These are phyloP conservation scores for Komagataella pseudopastoris DNA, from an alignment of 805 yeast species.

Conservation along the genomic window DNA sequence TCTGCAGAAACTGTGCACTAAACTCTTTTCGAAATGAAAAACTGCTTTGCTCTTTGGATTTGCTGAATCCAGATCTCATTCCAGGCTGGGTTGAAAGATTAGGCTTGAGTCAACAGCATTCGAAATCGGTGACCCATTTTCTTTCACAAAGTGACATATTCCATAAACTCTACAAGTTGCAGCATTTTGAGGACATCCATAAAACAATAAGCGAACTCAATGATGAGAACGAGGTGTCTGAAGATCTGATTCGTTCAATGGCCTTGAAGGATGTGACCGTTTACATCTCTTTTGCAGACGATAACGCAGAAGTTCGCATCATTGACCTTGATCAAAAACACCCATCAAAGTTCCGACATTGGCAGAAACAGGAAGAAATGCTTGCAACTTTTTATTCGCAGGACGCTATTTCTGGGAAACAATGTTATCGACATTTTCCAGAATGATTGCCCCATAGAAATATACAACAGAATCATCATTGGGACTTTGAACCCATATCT, in stretches of 20 bases:
- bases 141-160: constrained; percentile 3
- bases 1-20: constrained; percentile 34
- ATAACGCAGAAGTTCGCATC: constrained; percentile 15
- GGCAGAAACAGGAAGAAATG: constrained; percentile 19
- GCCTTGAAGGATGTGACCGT: constrained; percentile 40
- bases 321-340: constrained; percentile 39
- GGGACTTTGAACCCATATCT: constrained; percentile 15
- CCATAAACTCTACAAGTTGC: constrained; percentile 15
- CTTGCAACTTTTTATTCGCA: background rate
- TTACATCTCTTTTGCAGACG: constrained; percentile 18
- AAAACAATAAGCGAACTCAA: constrained; percentile 13
- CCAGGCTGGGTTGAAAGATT: constrained; percentile 20
- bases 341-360: constrained; percentile 25
- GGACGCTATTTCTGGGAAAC: background rate
- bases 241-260: constrained; percentile 29
- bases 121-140: background rate
- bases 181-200: constrained; percentile 19
- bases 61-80: constrained; percentile 18
- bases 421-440: background rate
- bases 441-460: constrained; percentile 2
- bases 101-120: background rate
- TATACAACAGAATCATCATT: constrained; percentile 14
- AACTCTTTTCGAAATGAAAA: background rate
- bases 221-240: constrained; percentile 25
- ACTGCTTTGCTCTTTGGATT: constrained; percentile 24